Evolutionary conservation across 805 yeast species (phyloP).

Genomic region (Kluyveromyces nonfermentans): DNA sequence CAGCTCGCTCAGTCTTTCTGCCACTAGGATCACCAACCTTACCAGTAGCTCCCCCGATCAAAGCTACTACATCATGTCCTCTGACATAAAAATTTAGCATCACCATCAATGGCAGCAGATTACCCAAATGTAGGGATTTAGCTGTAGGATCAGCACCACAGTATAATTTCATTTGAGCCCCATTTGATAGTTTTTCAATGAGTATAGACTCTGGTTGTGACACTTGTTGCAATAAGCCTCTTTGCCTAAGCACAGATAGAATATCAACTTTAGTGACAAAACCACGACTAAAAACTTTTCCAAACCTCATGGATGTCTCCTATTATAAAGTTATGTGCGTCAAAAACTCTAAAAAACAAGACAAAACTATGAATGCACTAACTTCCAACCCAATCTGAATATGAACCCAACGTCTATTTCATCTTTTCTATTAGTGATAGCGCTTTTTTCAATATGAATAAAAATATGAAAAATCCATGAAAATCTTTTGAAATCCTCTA

Average conservation of each 20-base stretch:
- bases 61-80: slow-evolving; percentile 76
- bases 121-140: slow-evolving; percentile 79
- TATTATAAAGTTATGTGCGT: too few relatives aligned
- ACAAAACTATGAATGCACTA: too few relatives aligned
- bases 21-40: slow-evolving; percentile 97
- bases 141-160: slow-evolving; percentile 98
- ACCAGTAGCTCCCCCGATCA: slow-evolving; percentile 95
- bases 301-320: neutral
- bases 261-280: slow-evolving; percentile 6
- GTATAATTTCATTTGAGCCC: slow-evolving; percentile 48
- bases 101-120: slow-evolving; percentile 77
- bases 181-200: slow-evolving; percentile 8
- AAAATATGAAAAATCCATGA: neutral
- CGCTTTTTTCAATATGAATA: slow-evolving; percentile 4
- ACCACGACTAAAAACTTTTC: neutral
- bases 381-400: too few relatives aligned
- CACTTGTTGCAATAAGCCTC: slow-evolving; percentile 25
- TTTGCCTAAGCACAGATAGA: slow-evolving; percentile 11
- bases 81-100: slow-evolving; percentile 72
- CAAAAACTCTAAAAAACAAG: neutral
- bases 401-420: too few relatives aligned
- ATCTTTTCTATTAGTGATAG: neutral
- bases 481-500: neutral
- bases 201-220: slow-evolving; percentile 21
- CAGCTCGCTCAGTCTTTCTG: slow-evolving; percentile 61